These are phyloP conservation scores for Erodium trifolium DNA, from an alignment of 441 rosid genomes.

Conservation along the genomic window DNA sequence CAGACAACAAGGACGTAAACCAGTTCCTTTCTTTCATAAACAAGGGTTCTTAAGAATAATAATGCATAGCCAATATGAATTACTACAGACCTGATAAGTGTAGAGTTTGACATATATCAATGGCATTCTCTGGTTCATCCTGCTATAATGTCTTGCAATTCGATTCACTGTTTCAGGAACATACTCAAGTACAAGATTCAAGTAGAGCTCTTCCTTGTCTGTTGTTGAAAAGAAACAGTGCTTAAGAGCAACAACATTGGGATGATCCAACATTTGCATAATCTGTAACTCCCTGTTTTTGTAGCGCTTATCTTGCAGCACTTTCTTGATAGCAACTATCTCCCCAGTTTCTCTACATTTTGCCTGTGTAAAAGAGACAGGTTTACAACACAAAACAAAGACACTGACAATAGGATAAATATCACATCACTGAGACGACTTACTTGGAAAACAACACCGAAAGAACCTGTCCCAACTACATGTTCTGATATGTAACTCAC, in stretches of 20 bases:
- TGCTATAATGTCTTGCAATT: conserved; percentile 68
- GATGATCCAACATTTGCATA: conserved; percentile 97
- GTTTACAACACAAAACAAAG: conserved; percentile 2
- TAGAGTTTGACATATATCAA: conserved; percentile 88
- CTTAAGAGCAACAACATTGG: conserved; percentile 79
- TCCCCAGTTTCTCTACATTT: conserved; percentile 98
- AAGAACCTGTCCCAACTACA: conserved; percentile 95
- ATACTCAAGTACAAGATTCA: conserved; percentile 88
- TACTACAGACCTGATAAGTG: conserved; percentile 60
- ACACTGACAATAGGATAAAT: neutral
- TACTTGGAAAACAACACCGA: conserved; percentile 89
- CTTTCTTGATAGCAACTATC: conserved; percentile 90
- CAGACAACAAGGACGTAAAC: too few relatives aligned
- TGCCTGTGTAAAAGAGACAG: conserved; percentile 48
- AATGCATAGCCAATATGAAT: conserved; percentile 3
- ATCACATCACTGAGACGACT: conserved; percentile 20
- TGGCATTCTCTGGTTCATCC: conserved; percentile 79
- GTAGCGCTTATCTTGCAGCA: conserved; percentile 94
- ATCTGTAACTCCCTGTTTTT: conserved; percentile 94
- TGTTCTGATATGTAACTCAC: conserved; percentile 91
- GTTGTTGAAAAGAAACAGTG: conserved; percentile 88
- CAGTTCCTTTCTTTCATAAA: too few relatives aligned
- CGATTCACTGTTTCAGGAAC: conserved; percentile 93
- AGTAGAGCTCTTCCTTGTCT: conserved; percentile 83
- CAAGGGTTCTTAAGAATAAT: neutral